Evolutionary conservation across 106 monocot genomes (phyloP).

Genomic region (Dendrobium nobile): DNA sequence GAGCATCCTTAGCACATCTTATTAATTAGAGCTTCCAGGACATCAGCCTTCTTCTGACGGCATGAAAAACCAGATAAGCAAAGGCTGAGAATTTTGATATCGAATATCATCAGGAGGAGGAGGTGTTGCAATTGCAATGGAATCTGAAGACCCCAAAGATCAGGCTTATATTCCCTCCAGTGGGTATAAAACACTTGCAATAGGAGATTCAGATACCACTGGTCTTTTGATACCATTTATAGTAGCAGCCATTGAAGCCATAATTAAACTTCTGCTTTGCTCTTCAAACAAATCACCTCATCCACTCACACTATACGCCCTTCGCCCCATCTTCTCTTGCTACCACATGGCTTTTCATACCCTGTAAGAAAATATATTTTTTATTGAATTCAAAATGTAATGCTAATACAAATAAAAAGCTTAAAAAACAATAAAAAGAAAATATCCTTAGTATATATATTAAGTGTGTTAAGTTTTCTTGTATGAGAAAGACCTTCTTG

Average conservation of each 20-base stretch:
- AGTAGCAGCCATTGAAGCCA: not conserved
- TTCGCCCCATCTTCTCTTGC: too few species aligned
- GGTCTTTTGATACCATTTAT: not conserved
- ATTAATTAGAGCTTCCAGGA: constrained; percentile 56
- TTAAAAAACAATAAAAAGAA: too few species aligned
- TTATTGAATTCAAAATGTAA: too few species aligned
- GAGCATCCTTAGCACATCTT: constrained; percentile 54
- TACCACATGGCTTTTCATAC: too few species aligned
- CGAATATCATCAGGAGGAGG: constrained; percentile 84
- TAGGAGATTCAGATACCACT: not conserved
- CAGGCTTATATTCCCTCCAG: constrained; percentile 57
- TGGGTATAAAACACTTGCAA: constrained; percentile 53
- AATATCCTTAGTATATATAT: too few species aligned
- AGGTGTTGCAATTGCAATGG: constrained; percentile 66
- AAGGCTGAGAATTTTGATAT: constrained; percentile 85
- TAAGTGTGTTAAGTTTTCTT: too few species aligned
- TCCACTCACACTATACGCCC: too few species aligned
- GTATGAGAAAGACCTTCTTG: too few species aligned
- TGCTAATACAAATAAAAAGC: too few species aligned
- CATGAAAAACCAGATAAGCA: constrained; percentile 83
- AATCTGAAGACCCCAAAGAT: constrained; percentile 61
- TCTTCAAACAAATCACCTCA: not conserved
- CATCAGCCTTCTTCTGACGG: constrained; percentile 74
- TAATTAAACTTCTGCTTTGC: not conserved
- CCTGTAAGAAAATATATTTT: too few species aligned